These are phyloP conservation scores for Coniosporium tulheliwenetii DNA, from an alignment of 2,329 filamentous ascomycete genomes.

Conservation along the genomic window DNA sequence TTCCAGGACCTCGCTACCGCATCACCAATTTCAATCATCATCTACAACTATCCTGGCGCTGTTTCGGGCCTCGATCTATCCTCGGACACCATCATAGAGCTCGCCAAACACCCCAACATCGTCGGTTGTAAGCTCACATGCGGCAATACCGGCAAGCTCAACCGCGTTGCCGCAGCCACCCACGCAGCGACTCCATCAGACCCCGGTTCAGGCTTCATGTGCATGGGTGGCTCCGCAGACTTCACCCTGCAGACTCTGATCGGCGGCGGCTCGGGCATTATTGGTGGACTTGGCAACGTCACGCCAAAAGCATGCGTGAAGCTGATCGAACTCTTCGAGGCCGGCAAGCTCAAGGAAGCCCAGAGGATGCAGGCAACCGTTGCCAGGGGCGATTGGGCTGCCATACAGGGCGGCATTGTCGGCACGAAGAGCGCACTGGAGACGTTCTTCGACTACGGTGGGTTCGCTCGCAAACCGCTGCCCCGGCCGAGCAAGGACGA, in stretches of 20 bases:
- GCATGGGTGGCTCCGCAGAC: slow-evolving; percentile 58
- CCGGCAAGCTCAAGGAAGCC: slow-evolving; percentile 45
- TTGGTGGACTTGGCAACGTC: slow-evolving; percentile 57
- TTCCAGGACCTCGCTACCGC: slow-evolving; percentile 49
- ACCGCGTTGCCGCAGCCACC: slow-evolving; percentile 41
- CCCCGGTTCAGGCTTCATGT: slow-evolving; percentile 43
- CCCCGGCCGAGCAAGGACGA: slow-evolving; percentile 31
- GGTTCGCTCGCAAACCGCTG: slow-evolving; percentile 40
- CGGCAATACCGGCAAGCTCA: slow-evolving; percentile 54
- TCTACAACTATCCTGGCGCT: slow-evolving; percentile 56
- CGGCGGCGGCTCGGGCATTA: slow-evolving; percentile 55
- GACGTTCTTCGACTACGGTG: slow-evolving; percentile 50
- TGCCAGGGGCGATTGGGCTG: slow-evolving; percentile 52
- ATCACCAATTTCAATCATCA: slow-evolving; percentile 49
- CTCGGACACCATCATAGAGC: slow-evolving; percentile 44
- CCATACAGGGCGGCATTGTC: slow-evolving; percentile 53
- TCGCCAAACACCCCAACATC: slow-evolving; percentile 48
- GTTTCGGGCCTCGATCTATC: slow-evolving; percentile 48
- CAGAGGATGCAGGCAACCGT: slow-evolving; percentile 48
- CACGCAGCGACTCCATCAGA: slow-evolving; percentile 18
- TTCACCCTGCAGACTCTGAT: slow-evolving; percentile 57
- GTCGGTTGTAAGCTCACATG: slow-evolving; percentile 55
- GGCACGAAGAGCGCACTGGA: slow-evolving; percentile 52
- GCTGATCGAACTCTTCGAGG: slow-evolving; percentile 42
- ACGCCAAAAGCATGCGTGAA: slow-evolving; percentile 50